Conservation (phyloP, 306 rosid genomes). For the Begonia loranthoides region DNA sequence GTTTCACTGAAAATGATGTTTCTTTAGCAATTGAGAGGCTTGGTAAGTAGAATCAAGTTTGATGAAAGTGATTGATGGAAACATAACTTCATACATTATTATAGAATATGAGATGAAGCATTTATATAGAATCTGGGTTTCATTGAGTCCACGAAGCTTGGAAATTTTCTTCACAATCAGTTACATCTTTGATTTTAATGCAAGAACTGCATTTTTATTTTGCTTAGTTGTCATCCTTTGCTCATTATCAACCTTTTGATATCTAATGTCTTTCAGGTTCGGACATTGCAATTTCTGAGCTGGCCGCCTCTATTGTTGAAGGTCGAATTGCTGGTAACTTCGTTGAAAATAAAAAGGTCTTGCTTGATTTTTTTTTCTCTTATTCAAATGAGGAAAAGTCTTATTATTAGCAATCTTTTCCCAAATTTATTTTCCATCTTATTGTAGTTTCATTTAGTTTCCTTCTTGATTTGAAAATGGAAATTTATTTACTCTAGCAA, state of each 20-base stretch:
- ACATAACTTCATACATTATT: too few relatives aligned
- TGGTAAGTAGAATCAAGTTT: constrained; percentile 30
- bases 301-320: constrained; percentile 51
- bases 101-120: too few relatives aligned
- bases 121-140: too few relatives aligned
- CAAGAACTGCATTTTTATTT: constrained; percentile 7
- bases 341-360: constrained; percentile 39
- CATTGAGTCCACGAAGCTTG: background rate
- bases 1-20: constrained; percentile 83
- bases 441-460: too few relatives aligned
- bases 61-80: background rate
- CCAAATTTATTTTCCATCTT: too few relatives aligned
- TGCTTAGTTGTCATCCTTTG: constrained; percentile 7
- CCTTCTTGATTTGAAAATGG: too few relatives aligned
- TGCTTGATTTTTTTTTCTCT: constrained; percentile 1
- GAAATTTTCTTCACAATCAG: background rate
- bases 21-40: constrained; percentile 68
- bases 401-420: too few relatives aligned
- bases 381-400: too few relatives aligned
- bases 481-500: too few relatives aligned
- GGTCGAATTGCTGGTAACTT: constrained; percentile 38
- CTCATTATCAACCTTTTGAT: constrained; percentile 2
- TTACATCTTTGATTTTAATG: constrained; percentile 1
- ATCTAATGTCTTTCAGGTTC: constrained; percentile 41
- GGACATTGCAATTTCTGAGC: constrained; percentile 52